Evolutionary conservation across 2,329 filamentous ascomycete species (phyloP).

Genomic region (Cladophialophora carrionii): DNA sequence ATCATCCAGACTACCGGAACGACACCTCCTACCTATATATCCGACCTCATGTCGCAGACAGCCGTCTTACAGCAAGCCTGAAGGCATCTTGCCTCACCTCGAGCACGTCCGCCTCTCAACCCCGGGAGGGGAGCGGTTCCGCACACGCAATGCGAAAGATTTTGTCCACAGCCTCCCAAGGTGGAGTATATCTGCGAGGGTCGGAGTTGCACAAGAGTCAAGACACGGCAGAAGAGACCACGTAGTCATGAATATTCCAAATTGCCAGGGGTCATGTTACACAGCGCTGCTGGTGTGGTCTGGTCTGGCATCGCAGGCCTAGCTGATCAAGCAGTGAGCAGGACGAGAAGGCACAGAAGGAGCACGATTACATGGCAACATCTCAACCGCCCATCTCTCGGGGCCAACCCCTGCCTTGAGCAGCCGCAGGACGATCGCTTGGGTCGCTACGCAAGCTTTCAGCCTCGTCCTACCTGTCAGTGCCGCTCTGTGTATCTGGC

Average conservation of each 20-base stretch:
- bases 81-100: neutral
- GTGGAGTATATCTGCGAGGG: slow-evolving; percentile 7
- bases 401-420: neutral
- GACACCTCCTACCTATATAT: neutral
- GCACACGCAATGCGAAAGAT: neutral
- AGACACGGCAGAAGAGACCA: slow-evolving; percentile 17
- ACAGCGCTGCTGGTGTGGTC: slow-evolving; percentile 16
- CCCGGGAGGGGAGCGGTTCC: slow-evolving; percentile 11
- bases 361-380: neutral
- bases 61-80: slow-evolving; percentile 10
- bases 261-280: slow-evolving; percentile 27
- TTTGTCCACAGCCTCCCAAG: neutral
- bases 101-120: slow-evolving; percentile 7
- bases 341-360: neutral
- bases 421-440: slow-evolving; percentile 1
- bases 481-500: neutral
- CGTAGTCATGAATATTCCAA: slow-evolving; percentile 32
- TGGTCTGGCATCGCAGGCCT: neutral
- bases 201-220: slow-evolving; percentile 12
- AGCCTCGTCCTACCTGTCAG: neutral
- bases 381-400: neutral
- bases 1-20: slow-evolving; percentile 14
- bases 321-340: neutral
- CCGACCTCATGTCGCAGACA: slow-evolving; percentile 13
- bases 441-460: neutral